Evolutionary conservation across 768 basidiomycete genomes (phyloP).

Genomic region (Amanita subjunquillea): DNA sequence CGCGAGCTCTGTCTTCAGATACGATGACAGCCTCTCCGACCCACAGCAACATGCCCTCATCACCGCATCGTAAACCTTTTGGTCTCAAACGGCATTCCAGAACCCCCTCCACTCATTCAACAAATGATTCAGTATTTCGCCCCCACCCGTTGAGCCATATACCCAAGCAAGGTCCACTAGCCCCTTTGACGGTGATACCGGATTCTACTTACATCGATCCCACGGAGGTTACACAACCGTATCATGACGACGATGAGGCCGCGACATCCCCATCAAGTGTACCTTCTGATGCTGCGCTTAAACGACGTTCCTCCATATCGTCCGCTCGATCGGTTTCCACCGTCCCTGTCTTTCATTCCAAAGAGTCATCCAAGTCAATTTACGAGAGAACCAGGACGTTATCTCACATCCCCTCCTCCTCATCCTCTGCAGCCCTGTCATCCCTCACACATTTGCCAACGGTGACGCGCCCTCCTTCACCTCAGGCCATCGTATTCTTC

Average conservation of each 20-base stretch:
- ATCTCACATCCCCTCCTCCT: slow-evolving; percentile 44
- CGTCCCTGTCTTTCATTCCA: slow-evolving; percentile 25
- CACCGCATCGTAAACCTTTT: slow-evolving; percentile 21
- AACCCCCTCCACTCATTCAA: slow-evolving; percentile 55
- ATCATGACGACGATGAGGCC: slow-evolving; percentile 14
- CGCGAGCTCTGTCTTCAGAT: neutral
- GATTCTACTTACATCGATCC: slow-evolving; percentile 35
- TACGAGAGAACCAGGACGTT: slow-evolving; percentile 43
- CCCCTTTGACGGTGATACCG: slow-evolving; percentile 52
- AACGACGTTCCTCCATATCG: slow-evolving; percentile 26
- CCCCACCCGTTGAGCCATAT: slow-evolving; percentile 56
- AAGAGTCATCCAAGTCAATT: slow-evolving; percentile 5
- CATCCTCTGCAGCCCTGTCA: slow-evolving; percentile 46
- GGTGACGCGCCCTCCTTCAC: slow-evolving; percentile 32
- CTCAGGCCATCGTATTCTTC: slow-evolving; percentile 50
- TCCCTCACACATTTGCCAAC: slow-evolving; percentile 46
- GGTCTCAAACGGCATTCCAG: slow-evolving; percentile 36
- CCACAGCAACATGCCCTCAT: neutral
- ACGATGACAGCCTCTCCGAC: neutral
- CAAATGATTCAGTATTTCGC: slow-evolving; percentile 32
- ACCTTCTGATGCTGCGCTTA: slow-evolving; percentile 16
- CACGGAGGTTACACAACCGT: slow-evolving; percentile 19
- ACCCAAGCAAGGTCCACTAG: slow-evolving; percentile 40
- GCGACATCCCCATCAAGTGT: slow-evolving; percentile 26
- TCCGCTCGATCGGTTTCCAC: slow-evolving; percentile 48